These are phyloP conservation scores for Hortiboletus rubellus DNA, from an alignment of 1,284 basidiomycete species.

Conservation along the genomic window DNA sequence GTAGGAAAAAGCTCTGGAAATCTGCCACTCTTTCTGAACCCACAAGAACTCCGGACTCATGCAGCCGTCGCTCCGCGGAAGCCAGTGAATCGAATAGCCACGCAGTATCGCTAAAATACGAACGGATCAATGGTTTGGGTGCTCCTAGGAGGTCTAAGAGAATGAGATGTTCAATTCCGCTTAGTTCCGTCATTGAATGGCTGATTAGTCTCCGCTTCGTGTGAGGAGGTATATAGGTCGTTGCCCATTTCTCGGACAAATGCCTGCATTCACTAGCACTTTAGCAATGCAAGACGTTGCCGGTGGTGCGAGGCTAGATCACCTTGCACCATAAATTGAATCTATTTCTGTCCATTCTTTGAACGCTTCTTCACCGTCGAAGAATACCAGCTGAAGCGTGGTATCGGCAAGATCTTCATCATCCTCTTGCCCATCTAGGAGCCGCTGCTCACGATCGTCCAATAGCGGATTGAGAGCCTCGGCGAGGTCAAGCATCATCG, in stretches of 20 bases:
- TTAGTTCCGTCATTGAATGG: slow-evolving; percentile 60
- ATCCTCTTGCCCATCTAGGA: slow-evolving; percentile 60
- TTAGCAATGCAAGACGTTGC: background rate
- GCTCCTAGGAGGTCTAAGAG: slow-evolving; percentile 89
- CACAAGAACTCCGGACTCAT: slow-evolving; percentile 56
- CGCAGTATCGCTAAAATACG: slow-evolving; percentile 84
- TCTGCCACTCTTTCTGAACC: slow-evolving; percentile 36
- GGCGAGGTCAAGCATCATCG: slow-evolving; percentile 89
- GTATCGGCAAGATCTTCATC: slow-evolving; percentile 79
- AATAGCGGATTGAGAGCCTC: slow-evolving; percentile 75
- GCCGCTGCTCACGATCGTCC: slow-evolving; percentile 55
- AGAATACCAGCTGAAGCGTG: slow-evolving; percentile 93
- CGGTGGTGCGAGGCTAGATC: background rate
- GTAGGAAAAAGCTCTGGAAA: slow-evolving; percentile 65
- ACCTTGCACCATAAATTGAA: slow-evolving; percentile 94
- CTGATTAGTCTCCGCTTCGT: slow-evolving; percentile 60
- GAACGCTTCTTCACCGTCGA: slow-evolving; percentile 99
- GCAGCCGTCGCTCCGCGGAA: slow-evolving; percentile 66
- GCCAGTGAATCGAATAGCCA: slow-evolving; percentile 85
- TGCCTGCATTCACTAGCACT: slow-evolving; percentile 51
- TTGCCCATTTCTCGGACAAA: slow-evolving; percentile 81
- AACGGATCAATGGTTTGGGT: slow-evolving; percentile 66
- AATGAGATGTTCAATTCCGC: slow-evolving; percentile 84
- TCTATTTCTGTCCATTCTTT: slow-evolving; percentile 86
- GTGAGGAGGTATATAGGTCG: slow-evolving; percentile 62